These are phyloP conservation scores for Lecanicillium sp. DNA, from an alignment of 2,329 filamentous ascomycete genomes.

Conservation along the genomic window DNA sequence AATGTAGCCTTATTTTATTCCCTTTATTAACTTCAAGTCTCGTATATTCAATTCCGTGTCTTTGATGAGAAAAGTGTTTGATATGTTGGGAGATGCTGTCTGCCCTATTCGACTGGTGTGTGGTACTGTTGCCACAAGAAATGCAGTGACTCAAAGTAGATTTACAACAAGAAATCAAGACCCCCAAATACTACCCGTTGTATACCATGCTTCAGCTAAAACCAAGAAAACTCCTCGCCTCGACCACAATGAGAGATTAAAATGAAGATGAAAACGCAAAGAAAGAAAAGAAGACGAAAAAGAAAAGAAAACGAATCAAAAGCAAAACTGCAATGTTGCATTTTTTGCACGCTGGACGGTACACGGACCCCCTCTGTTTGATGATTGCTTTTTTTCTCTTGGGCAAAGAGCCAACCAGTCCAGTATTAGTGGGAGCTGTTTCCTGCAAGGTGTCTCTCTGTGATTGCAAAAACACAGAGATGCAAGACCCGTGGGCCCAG, in stretches of 20 bases:
- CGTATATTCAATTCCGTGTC: constrained; percentile 7
- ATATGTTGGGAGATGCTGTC: not conserved
- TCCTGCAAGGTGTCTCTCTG: too few relatives aligned
- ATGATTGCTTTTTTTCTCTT: not conserved
- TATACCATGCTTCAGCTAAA: not conserved
- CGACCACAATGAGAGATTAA: not conserved
- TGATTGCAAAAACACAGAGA: too few relatives aligned
- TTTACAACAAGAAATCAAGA: not conserved
- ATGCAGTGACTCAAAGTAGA: not conserved
- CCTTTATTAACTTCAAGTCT: constrained; percentile 21
- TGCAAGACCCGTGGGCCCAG: too few relatives aligned
- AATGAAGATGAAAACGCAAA: not conserved
- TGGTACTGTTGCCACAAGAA: not conserved
- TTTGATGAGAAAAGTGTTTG: not conserved
- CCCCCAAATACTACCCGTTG: not conserved
- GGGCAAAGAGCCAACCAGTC: too few relatives aligned
- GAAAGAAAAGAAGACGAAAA: not conserved
- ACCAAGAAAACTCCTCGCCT: constrained; percentile 3
- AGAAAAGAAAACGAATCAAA: not conserved
- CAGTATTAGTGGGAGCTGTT: too few relatives aligned
- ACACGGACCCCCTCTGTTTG: not conserved
- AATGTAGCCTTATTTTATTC: constrained; percentile 31
- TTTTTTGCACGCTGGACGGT: too few relatives aligned
- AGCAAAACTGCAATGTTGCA: too few relatives aligned
- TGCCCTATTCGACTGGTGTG: too few relatives aligned